Conservation (phyloP, 768 basidiomycete genomes). For the Tulasnella sp. region DNA sequence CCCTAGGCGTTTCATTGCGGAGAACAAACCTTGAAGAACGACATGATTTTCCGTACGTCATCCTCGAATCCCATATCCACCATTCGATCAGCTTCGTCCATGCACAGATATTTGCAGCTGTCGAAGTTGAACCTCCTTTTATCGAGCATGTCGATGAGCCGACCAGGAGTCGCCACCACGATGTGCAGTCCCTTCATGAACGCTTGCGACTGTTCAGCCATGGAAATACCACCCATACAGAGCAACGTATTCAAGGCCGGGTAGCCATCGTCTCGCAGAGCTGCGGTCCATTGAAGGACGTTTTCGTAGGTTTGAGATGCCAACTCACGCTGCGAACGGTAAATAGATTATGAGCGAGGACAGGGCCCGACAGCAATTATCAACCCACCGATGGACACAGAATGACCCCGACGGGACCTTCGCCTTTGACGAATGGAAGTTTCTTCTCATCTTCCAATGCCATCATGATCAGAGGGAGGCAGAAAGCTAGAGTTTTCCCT, state of each 20-base stretch:
- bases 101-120: slow-evolving; percentile 90
- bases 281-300: slow-evolving; percentile 71
- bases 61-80: slow-evolving; percentile 99
- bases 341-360: background rate
- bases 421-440: slow-evolving; percentile 79
- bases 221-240: slow-evolving; percentile 96
- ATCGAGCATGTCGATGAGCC: slow-evolving; percentile 96
- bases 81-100: slow-evolving; percentile 99
- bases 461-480: slow-evolving; percentile 94
- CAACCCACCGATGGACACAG: slow-evolving; percentile 70
- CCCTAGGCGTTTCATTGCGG: background rate
- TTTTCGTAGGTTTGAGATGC: slow-evolving; percentile 98
- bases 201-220: slow-evolving; percentile 93
- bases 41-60: slow-evolving; percentile 98
- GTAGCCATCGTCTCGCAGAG: slow-evolving; percentile 72
- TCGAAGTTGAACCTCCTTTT: slow-evolving; percentile 88
- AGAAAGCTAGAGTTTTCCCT: slow-evolving; percentile 97
- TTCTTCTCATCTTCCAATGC: slow-evolving; percentile 89
- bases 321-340: slow-evolving; percentile 53
- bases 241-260: slow-evolving; percentile 79
- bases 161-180: slow-evolving; percentile 92
- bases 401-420: slow-evolving; percentile 94
- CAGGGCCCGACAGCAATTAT: background rate
- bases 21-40: slow-evolving; percentile 78
- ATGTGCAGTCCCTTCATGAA: slow-evolving; percentile 87